Percentiles rank a stretch among this genome's conserved stretches.
These are phyloP conservation scores for Byssothecium circinans DNA, from an alignment of 2,329 filamentous ascomycete species.

Conservation along the genomic window DNA sequence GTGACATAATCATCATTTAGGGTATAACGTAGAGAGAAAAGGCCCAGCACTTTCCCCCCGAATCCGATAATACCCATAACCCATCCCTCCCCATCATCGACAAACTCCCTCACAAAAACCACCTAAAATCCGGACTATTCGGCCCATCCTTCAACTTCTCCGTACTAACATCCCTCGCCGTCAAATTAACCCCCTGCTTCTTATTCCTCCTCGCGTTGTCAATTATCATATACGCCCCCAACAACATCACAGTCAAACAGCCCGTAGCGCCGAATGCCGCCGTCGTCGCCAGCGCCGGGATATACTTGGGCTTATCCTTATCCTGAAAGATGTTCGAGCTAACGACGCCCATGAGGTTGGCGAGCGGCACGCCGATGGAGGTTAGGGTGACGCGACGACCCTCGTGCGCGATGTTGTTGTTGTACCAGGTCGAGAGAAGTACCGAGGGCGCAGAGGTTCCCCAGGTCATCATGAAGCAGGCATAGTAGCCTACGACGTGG, in stretches of 20 bases:
- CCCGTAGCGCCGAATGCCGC: slow-evolving; percentile 66
- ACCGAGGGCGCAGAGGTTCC: slow-evolving; percentile 75
- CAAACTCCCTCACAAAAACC: slow-evolving; percentile 42
- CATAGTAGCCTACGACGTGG: slow-evolving; percentile 71
- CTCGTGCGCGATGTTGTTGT: slow-evolving; percentile 81
- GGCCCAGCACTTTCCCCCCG: too few relatives aligned
- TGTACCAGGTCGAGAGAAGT: slow-evolving; percentile 71
- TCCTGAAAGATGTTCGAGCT: slow-evolving; percentile 67
- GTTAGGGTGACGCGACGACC: slow-evolving; percentile 71
- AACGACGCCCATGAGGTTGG: slow-evolving; percentile 76
- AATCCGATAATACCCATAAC: too few relatives aligned
- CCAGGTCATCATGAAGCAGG: slow-evolving; percentile 82
- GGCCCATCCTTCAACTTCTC: slow-evolving; percentile 51
- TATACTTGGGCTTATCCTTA: slow-evolving; percentile 66
- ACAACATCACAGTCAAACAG: slow-evolving; percentile 54
- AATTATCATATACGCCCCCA: slow-evolving; percentile 65
- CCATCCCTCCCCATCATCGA: not conserved
- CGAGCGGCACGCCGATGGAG: slow-evolving; percentile 71
- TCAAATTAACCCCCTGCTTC: slow-evolving; percentile 57
- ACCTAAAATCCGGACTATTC: slow-evolving; percentile 48
- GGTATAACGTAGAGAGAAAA: too few relatives aligned
- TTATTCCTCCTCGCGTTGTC: slow-evolving; percentile 66
- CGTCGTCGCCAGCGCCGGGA: slow-evolving; percentile 66
- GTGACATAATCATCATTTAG: too few relatives aligned
- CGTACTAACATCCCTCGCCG: slow-evolving; percentile 54